A percentile compares a stretch with the other conserved stretches of the same genome.
These are phyloP conservation scores for Lactarius deliciosus DNA, from an alignment of 768 basidiomycete genomes.

Conservation along the genomic window DNA sequence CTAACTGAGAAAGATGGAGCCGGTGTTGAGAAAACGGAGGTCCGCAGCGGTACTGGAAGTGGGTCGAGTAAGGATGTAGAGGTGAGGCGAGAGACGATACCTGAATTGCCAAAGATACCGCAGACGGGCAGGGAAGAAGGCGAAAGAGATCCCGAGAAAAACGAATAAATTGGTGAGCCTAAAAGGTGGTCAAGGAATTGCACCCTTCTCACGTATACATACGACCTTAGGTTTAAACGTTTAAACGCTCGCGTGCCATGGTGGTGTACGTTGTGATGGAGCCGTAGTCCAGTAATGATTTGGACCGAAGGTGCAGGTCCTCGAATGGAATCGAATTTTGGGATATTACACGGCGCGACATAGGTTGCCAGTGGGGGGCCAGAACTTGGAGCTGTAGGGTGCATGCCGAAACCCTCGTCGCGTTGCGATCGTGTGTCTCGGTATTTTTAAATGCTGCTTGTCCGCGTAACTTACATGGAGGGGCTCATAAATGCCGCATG, in stretches of 20 bases:
- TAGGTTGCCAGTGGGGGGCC: neutral
- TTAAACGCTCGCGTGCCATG: neutral
- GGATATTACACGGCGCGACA: neutral
- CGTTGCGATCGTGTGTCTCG: neutral
- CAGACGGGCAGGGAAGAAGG: neutral
- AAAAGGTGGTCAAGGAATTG: neutral
- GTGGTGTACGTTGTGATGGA: neutral
- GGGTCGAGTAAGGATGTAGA: neutral
- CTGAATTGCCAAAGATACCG: neutral
- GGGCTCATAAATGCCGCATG: neutral
- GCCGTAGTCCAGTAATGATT: neutral
- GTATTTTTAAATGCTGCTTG: too few relatives aligned
- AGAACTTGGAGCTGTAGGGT: neutral
- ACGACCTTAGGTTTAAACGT: neutral
- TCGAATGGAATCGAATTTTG: neutral
- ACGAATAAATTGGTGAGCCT: constrained; percentile 1
- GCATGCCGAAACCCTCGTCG: neutral
- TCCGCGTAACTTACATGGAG: neutral
- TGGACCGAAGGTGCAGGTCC: neutral
- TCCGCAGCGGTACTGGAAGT: neutral
- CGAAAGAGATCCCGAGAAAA: neutral
- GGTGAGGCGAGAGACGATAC: neutral
- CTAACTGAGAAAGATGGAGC: constrained; percentile 12
- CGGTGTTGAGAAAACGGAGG: neutral
- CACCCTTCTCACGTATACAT: neutral